These are phyloP conservation scores for Apiospora marii DNA, from an alignment of 2,329 filamentous ascomycete genomes.

Conservation along the genomic window DNA sequence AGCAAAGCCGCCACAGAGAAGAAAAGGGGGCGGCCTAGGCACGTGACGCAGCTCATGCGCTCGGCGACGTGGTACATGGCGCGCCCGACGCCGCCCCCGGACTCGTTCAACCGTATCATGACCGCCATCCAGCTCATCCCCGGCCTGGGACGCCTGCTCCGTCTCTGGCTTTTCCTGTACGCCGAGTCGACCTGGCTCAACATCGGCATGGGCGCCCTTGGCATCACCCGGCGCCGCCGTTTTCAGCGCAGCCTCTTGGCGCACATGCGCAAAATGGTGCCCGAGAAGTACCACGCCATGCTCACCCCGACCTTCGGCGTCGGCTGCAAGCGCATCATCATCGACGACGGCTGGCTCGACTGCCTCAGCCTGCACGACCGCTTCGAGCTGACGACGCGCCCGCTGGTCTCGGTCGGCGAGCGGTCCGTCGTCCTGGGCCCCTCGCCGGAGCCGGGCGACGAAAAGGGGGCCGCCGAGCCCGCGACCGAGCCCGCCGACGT, in stretches of 20 bases:
- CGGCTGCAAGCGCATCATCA: conserved; percentile 71
- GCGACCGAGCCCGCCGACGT: conserved; percentile 60
- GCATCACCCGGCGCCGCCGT: conserved; percentile 46
- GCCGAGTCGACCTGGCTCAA: conserved; percentile 45
- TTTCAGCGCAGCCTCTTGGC: conserved; percentile 45
- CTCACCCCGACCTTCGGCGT: conserved; percentile 68
- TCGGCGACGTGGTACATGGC: conserved; percentile 52
- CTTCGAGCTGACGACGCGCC: not conserved
- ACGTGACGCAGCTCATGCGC: conserved; percentile 52
- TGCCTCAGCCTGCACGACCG: conserved; percentile 51
- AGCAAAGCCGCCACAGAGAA: not conserved
- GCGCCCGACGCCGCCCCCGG: conserved; percentile 40
- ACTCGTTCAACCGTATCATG: conserved; percentile 31
- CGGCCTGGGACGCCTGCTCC: conserved; percentile 49
- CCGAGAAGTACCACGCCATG: conserved; percentile 67
- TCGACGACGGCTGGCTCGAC: conserved; percentile 64
- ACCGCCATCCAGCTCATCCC: conserved; percentile 56
- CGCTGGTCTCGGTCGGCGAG: conserved; percentile 45
- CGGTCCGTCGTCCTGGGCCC: conserved; percentile 54
- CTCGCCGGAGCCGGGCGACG: conserved; percentile 55
- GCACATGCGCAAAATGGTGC: conserved; percentile 53
- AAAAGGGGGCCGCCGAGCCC: conserved; percentile 47
- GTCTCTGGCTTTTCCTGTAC: conserved; percentile 50
- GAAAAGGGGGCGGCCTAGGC: conserved; percentile 36
- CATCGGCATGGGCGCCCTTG: conserved; percentile 44